phyloP scores from a whole-genome alignment of 306 rosid genomes.

The Sicyos edulis region DNA sequence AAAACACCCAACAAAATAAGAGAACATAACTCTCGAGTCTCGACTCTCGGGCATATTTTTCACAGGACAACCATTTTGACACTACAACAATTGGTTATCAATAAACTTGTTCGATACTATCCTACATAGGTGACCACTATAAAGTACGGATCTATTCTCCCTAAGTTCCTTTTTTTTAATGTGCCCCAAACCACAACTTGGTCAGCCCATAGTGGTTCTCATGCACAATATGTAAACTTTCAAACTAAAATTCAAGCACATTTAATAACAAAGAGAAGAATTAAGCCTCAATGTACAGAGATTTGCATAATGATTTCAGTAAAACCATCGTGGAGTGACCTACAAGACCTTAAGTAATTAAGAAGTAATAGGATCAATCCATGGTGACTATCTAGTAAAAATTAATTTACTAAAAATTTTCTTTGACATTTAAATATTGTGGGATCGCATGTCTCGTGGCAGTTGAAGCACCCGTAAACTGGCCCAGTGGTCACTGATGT shows the following conservation, averaged over 20 bases:
- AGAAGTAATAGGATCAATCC: too few species aligned
- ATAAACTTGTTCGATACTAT: not conserved
- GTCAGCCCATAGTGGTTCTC: not conserved
- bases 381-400: too few species aligned
- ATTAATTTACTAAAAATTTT: too few species aligned
- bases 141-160: not conserved
- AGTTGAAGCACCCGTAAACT: too few species aligned
- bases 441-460: too few species aligned
- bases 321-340: too few species aligned
- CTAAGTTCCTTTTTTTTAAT: not conserved
- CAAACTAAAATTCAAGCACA: not conserved
- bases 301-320: too few species aligned
- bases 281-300: not conserved
- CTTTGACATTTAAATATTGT: too few species aligned
- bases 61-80: not conserved
- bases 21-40: not conserved
- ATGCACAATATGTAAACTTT: conserved; percentile 1
- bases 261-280: not conserved
- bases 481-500: too few species aligned
- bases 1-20: not conserved
- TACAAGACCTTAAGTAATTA: too few species aligned
- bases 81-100: not conserved
- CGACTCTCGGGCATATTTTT: not conserved
- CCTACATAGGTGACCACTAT: not conserved
- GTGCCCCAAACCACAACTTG: not conserved